Conservation (phyloP, 257 asterid genomes). For the Penstemon barbatus region DNA sequence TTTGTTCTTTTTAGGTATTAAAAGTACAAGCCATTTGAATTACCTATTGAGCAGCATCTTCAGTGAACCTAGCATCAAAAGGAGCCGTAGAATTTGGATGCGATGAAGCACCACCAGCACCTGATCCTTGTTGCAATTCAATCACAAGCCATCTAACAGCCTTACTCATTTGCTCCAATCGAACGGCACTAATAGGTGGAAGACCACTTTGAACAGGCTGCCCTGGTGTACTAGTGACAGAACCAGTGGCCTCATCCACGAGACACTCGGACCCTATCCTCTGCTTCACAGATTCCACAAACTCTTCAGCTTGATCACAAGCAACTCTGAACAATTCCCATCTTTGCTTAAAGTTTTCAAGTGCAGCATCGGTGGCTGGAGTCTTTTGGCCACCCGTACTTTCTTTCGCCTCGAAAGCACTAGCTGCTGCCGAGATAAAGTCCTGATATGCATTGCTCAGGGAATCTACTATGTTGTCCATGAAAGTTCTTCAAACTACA, state of each 20-base stretch:
- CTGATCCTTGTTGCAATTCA: constrained; percentile 89
- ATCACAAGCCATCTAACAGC: constrained; percentile 93
- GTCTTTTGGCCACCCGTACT: constrained; percentile 61
- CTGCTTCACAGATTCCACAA: constrained; percentile 93
- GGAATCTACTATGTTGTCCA: constrained; percentile 84
- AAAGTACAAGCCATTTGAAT: not conserved
- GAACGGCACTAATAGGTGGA: constrained; percentile 93
- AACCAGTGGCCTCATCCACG: constrained; percentile 95
- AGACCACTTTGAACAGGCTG: constrained; percentile 57
- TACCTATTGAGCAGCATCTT: constrained; percentile 85
- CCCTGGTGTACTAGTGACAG: constrained; percentile 61
- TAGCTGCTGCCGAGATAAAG: constrained; percentile 71
- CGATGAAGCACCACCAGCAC: constrained; percentile 52
- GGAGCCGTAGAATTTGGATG: constrained; percentile 67
- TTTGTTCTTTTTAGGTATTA: too few species aligned
- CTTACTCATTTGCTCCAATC: constrained; percentile 98
- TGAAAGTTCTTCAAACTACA: constrained; percentile 26
- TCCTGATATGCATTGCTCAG: constrained; percentile 73
- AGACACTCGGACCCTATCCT: constrained; percentile 96
- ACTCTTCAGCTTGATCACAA: constrained; percentile 94
- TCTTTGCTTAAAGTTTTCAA: constrained; percentile 79
- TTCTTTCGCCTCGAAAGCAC: constrained; percentile 64
- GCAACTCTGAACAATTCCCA: constrained; percentile 91
- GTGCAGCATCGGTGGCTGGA: constrained; percentile 74
- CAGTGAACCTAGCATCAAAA: constrained; percentile 89